Conservation (phyloP, 495 filamentous ascomycete species). For the Echria macrotheca region DNA sequence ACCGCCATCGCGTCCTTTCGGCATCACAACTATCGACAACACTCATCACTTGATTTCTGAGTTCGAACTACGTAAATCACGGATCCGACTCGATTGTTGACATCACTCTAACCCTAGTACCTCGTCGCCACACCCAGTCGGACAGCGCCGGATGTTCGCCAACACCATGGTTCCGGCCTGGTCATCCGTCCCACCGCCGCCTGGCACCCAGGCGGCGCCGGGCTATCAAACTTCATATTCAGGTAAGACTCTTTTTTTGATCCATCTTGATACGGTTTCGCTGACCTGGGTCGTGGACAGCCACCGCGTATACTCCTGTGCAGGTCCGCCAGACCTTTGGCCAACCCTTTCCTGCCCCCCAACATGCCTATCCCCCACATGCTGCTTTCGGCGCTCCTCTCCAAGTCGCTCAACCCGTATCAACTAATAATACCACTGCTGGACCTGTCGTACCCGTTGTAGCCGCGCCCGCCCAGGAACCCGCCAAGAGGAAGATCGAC, state of each 20-base stretch:
- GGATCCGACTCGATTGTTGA: neutral
- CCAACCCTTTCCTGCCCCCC: constrained; percentile 31
- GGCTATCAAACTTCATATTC: constrained; percentile 28
- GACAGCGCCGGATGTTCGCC: constrained; percentile 4
- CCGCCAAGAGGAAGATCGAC: constrained; percentile 55
- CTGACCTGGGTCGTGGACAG: no score
- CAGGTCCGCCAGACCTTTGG: constrained; percentile 41
- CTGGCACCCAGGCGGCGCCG: constrained; percentile 31
- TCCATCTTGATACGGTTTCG: no score
- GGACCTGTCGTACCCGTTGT: constrained; percentile 11
- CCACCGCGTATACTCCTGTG: constrained; percentile 49
- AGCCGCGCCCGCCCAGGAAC: constrained; percentile 20
- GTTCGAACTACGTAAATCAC: neutral
- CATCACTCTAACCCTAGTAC: neutral
- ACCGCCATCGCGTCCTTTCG: constrained; percentile 3
- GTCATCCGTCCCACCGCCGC: constrained; percentile 22
- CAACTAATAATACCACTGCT: constrained; percentile 23
- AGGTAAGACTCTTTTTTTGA: constrained; percentile 14
- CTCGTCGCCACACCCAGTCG: neutral
- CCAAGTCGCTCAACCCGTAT: constrained; percentile 15
- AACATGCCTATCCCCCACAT: constrained; percentile 23
- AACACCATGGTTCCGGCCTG: constrained; percentile 29
- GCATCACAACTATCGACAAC: neutral
- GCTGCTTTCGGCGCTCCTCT: constrained; percentile 20
- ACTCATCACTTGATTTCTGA: neutral